A percentile compares a stretch with the other conserved stretches of the same genome.
phyloP scores from a whole-genome alignment of 2,329 filamentous ascomycete genomes.

The Pseudonectria buxi region DNA sequence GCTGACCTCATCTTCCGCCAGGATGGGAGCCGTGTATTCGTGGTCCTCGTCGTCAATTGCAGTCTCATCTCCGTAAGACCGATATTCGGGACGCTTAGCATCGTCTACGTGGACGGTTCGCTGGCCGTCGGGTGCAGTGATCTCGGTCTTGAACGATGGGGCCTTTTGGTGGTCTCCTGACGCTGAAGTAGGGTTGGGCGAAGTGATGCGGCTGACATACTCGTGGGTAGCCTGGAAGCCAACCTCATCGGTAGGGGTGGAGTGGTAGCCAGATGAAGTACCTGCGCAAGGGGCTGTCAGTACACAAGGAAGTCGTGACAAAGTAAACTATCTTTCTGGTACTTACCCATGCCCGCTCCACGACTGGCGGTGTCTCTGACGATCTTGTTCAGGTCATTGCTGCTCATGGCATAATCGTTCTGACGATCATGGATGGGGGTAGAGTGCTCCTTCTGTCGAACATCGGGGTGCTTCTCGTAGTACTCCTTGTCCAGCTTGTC shows the following conservation, averaged over 20 bases:
- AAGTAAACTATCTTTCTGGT: constrained; percentile 1
- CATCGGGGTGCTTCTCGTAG: constrained; percentile 86
- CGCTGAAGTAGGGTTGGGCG: constrained; percentile 50
- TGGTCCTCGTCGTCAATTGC: constrained; percentile 52
- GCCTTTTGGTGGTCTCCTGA: constrained; percentile 9
- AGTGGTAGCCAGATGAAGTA: constrained; percentile 52
- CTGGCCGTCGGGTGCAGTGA: constrained; percentile 39
- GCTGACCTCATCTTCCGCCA: constrained; percentile 80
- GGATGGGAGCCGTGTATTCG: constrained; percentile 67
- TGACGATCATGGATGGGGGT: constrained; percentile 48
- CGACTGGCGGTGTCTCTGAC: constrained; percentile 63
- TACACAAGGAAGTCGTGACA: background rate
- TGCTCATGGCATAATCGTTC: constrained; percentile 77
- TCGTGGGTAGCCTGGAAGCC: constrained; percentile 84
- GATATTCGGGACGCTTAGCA: constrained; percentile 30
- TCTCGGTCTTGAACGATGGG: constrained; percentile 23
- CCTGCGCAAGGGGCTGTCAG: constrained; percentile 39
- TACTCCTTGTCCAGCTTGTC: constrained; percentile 88
- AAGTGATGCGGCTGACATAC: constrained; percentile 68
- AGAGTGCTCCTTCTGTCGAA: constrained; percentile 65
- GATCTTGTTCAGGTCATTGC: constrained; percentile 83
- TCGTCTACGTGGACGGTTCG: constrained; percentile 72
- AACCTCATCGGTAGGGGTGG: constrained; percentile 84
- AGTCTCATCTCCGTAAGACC: constrained; percentile 33
- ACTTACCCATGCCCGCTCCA: constrained; percentile 45